Conservation (phyloP, 495 filamentous ascomycete species). For the Pyrenula aspistea region DNA sequence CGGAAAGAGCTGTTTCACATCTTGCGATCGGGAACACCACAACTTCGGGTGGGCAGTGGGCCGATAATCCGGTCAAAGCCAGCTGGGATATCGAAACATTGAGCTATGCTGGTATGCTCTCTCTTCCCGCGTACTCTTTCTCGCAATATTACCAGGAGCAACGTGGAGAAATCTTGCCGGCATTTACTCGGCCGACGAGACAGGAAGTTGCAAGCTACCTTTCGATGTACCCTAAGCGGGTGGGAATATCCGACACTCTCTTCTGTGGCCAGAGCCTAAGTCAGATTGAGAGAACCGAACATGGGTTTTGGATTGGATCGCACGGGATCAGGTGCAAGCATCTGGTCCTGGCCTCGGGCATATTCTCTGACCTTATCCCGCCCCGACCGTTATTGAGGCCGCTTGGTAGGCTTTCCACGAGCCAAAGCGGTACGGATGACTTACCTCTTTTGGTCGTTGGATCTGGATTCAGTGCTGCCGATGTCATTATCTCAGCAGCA, state of each 20-base stretch:
- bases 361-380: slow-evolving; percentile 44
- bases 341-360: slow-evolving; percentile 52
- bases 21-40: slow-evolving; percentile 43
- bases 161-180: slow-evolving; percentile 29
- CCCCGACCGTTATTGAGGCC: slow-evolving; percentile 37
- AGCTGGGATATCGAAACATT: slow-evolving; percentile 47
- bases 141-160: slow-evolving; percentile 34
- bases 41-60: slow-evolving; percentile 52
- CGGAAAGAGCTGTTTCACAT: slow-evolving; percentile 42
- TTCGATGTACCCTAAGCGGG: slow-evolving; percentile 39
- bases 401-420: slow-evolving; percentile 9
- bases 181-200: slow-evolving; percentile 46
- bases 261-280: slow-evolving; percentile 28
- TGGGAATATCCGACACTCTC: slow-evolving; percentile 39
- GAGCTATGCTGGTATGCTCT: slow-evolving; percentile 58
- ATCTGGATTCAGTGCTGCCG: slow-evolving; percentile 54
- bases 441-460: slow-evolving; percentile 44
- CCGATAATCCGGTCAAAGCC: slow-evolving; percentile 38
- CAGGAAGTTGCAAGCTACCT: slow-evolving; percentile 48
- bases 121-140: slow-evolving; percentile 51
- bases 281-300: slow-evolving; percentile 27
- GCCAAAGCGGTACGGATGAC: slow-evolving; percentile 11
- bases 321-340: slow-evolving; percentile 45
- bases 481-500: slow-evolving; percentile 45
- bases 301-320: slow-evolving; percentile 41